Percentiles rank a stretch among this genome's conserved stretches.
These are phyloP conservation scores for Penicillium verrucosum DNA, from an alignment of 2,329 filamentous ascomycete genomes.

Conservation along the genomic window DNA sequence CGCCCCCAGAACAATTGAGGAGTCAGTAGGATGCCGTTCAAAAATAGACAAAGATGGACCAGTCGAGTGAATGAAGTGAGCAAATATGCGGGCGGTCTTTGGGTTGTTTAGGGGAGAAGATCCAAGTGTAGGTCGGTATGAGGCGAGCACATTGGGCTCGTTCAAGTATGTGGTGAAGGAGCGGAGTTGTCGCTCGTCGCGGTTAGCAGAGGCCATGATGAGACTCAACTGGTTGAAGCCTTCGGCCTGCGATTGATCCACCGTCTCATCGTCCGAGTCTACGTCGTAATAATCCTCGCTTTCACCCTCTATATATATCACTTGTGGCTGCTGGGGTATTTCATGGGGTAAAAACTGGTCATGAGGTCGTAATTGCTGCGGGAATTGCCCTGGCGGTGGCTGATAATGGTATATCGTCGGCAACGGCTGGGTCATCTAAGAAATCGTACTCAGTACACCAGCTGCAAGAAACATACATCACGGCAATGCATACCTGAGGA, in stretches of 20 bases:
- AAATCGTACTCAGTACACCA: background rate
- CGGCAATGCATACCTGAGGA: slow-evolving; percentile 3
- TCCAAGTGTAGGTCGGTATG: slow-evolving; percentile 63
- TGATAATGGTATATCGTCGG: slow-evolving; percentile 14
- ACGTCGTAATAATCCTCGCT: slow-evolving; percentile 63
- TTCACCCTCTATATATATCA: slow-evolving; percentile 49
- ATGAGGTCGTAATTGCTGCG: slow-evolving; percentile 1
- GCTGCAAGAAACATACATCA: background rate
- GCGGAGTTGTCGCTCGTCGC: slow-evolving; percentile 47
- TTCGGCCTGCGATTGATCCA: slow-evolving; percentile 37
- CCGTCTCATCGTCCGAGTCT: slow-evolving; percentile 59
- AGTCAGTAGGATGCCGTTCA: slow-evolving; percentile 75
- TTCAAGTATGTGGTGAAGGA: slow-evolving; percentile 50
- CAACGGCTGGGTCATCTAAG: slow-evolving; percentile 3
- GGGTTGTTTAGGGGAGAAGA: slow-evolving; percentile 75
- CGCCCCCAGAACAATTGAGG: slow-evolving; percentile 63
- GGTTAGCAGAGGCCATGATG: slow-evolving; percentile 44
- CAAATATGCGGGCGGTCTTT: slow-evolving; percentile 77
- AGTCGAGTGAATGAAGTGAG: slow-evolving; percentile 87
- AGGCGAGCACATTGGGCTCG: slow-evolving; percentile 54
- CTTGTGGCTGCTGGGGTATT: slow-evolving; percentile 16
- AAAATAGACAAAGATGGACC: slow-evolving; percentile 83
- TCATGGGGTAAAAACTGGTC: slow-evolving; percentile 10
- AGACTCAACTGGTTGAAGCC: slow-evolving; percentile 42
- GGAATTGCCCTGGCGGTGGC: slow-evolving; percentile 1